Base-by-base conservation (phyloP, 2,329 filamentous ascomycete genomes). In the Rhynchosporium agropyri region DNA sequence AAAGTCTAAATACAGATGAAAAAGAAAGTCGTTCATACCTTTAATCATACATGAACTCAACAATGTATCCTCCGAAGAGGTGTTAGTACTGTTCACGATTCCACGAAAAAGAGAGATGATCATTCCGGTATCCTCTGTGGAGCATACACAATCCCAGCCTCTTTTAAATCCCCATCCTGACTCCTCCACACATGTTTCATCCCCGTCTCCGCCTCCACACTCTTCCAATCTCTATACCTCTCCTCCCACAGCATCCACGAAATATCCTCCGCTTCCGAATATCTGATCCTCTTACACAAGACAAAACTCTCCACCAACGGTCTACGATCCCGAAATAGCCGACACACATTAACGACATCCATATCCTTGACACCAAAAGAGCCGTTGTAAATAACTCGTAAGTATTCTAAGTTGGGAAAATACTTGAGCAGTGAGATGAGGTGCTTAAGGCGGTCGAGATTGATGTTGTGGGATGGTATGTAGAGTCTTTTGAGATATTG, bases 351-450 rank as follows among this genome's bases (percentile, higher is more conserved):
- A 28, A 67, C 50, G 33, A 69, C 62, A 46, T 67, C 65, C 65
- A 67, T 67, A 57, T 67, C 65, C n/a, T 60, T 60, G 5, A 65
- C 51, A 4, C 61, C 63, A 12, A 58, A 58, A 0, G 50, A 59
- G 0, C 62, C 62, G 0, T 20, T 43, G 46, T 65, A 68, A 15
- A 66, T 61, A n/a, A 68, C 60, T 58, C 54, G 49, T 8, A 67
- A 43, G 20, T 62, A 60, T 13, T 67, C 60, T 12, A 67, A 20
- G 50, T 67, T 67, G 26, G 63, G 63, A 28, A 68, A 68, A 51
- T 67, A 60, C 46, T 67, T 67, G 9, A 67, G 50, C 13, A 68
- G 61, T n/a, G 65, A 65, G 45, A 67, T 60, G 10, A 68, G 28
- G 38, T 67, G 63, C 36, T 67, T 67, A 7, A 68, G 49, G 26